Evolutionary conservation across 2,329 filamentous ascomycete species (phyloP), one percentile per base, ranked within the genome.

Genomic region (Pseudocercospora vitis): DNA sequence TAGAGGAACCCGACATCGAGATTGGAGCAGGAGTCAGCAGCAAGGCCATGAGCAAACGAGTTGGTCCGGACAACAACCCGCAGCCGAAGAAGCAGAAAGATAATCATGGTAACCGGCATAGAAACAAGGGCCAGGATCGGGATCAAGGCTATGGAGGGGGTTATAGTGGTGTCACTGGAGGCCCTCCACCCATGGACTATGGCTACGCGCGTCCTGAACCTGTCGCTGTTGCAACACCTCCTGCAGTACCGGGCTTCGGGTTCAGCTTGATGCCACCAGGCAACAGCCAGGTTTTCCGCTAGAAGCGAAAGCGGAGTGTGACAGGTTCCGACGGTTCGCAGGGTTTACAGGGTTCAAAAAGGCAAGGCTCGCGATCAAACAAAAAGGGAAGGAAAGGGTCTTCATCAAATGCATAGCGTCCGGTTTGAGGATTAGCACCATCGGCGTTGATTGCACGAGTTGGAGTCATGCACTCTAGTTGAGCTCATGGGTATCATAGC

Each of bases 1-100:
- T 99, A 21, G 94, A 99, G 70, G 94, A 99, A 73, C 94, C 94
- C 2, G 94, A 99, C 68, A 99, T 99, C 65, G 94, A 99, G 73
- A 99, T 99, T 53, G 94, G 94, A 49, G 91, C 92, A 14, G 94
- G 94, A 52, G 95, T 99, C 11, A 96, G 91, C 14, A 96, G 91
- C 37, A 99, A 99, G 78, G 70, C 70, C 8, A 72, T 71, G 70
- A 70, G 66, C 56, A 68, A 69, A 57, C 67, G 68, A 29, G 65
- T 71, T 28, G 59, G 63, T 4, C 69, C 70, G 19, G 63, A 68
- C 62, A 55, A 71, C 65, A 63, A 61, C 2, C 56, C 58, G 12
- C 52, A 58, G 28, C 50, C 52, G 50, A 63, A 61, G 63, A 65
- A 60, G 44, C 48, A 63, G 28, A 48, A 57, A 12, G 57, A 59